Base-by-base conservation (phyloP, 2,329 filamentous ascomycete genomes). In the Paraphoma sp. region DNA sequence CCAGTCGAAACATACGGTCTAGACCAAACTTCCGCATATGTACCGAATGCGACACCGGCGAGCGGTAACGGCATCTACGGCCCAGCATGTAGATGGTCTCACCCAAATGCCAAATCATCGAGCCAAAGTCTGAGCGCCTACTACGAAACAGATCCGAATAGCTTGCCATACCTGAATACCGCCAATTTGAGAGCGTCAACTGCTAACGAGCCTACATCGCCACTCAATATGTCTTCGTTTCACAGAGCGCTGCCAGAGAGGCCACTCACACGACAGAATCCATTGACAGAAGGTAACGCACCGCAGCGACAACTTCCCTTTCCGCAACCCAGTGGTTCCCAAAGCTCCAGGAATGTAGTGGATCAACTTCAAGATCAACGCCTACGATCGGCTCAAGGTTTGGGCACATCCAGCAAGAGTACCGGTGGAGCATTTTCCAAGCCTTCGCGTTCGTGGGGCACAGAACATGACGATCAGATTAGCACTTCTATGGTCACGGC, bases 331-430 rank as follows among this genome's bases (percentile, higher is more conserved):
- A 71, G 62, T 28, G 63, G 63, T 8, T 61, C 64, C 11, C 69
- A 68, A 31, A 56, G 57, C 3, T 59, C 67, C 4, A 63, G 69
- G 6, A 71, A 73, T 49, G 57, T 51, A 17, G 64, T 74, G 3
- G 74, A 76, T 45, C 66, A 70, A 38, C 30, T 74, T 18, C 73
- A 75, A 60, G 70, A 70, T 41, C 68, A 65, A 51, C 66, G 68
- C 11, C 60, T 76, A 29, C 68, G 70, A 30, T 65, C 68, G 41
- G 57, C 56, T 33, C 71, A 70, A 36, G 56, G 55, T n/a, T 64
- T 63, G 7, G 49, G 50, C n/a, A 49, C 56, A 30, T 56, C 60
- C 8, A 42, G 55, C 2, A 48, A 59, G 3, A 44, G 54, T 36
- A 54, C 42, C 2, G 54, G 52, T 43, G 47, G 48, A 5, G 56